phyloP scores from a whole-genome alignment of 176 grass and related monocot species.

The Carex cristatella region DNA sequence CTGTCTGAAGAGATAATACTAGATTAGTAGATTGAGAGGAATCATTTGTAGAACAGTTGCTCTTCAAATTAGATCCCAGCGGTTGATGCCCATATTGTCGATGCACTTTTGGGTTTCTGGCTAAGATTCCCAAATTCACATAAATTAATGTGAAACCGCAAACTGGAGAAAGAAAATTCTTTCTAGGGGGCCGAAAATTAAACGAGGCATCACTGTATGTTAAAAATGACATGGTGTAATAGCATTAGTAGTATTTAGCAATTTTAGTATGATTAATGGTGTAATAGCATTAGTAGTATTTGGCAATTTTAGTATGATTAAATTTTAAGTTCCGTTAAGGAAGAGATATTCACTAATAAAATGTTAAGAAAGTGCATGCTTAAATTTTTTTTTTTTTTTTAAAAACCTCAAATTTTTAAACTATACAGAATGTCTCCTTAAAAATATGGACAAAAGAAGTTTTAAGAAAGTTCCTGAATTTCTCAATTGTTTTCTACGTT shows the following conservation, averaged over 20 bases:
- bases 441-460: too few relatives aligned
- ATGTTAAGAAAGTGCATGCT: too few relatives aligned
- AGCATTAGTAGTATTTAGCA: too few relatives aligned
- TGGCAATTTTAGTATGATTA: too few relatives aligned
- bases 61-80: neutral
- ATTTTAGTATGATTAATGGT: neutral
- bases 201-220: neutral
- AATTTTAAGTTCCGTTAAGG: too few relatives aligned
- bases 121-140: neutral
- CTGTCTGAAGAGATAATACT: slow-evolving; percentile 16
- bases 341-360: too few relatives aligned
- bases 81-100: too few relatives aligned
- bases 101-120: neutral
- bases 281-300: neutral
- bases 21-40: slow-evolving; percentile 10
- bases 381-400: too few relatives aligned
- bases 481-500: too few relatives aligned
- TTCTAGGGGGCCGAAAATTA: neutral
- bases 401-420: too few relatives aligned
- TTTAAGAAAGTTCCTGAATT: too few relatives aligned
- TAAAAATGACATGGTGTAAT: neutral
- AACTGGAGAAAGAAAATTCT: neutral
- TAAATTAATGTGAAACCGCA: neutral
- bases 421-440: too few relatives aligned
- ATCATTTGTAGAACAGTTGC: neutral